Evolutionary conservation across 1,139 yeast genomes (phyloP).

Genomic region (Candida glucosophila): DNA sequence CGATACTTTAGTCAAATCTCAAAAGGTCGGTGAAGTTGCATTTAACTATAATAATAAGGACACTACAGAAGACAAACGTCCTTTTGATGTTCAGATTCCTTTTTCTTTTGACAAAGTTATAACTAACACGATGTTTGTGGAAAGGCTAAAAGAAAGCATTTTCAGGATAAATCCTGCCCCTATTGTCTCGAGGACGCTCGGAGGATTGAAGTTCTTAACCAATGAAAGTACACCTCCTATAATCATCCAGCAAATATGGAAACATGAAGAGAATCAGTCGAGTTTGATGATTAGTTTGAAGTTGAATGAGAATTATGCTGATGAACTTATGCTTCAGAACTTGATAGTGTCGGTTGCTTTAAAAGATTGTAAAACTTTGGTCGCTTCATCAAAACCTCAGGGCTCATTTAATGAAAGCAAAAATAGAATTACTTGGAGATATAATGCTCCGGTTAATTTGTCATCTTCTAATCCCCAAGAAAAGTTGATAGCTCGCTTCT

Average conservation of each 20-base stretch:
- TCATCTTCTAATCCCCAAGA: slow-evolving; percentile 33
- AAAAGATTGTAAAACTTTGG: slow-evolving; percentile 37
- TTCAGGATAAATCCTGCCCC: slow-evolving; percentile 26
- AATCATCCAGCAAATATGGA: slow-evolving; percentile 76
- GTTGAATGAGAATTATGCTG: slow-evolving; percentile 43
- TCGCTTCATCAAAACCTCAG: slow-evolving; percentile 84
- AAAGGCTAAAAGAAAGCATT: slow-evolving; percentile 19
- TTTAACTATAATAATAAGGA: slow-evolving; percentile 47
- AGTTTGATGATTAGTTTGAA: slow-evolving; percentile 71
- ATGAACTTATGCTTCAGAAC: slow-evolving; percentile 42
- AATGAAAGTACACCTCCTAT: slow-evolving; percentile 47
- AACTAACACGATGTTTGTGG: slow-evolving; percentile 36
- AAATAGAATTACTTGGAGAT: slow-evolving; percentile 82
- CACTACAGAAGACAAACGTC: slow-evolving; percentile 11
- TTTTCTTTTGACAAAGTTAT: slow-evolving; percentile 24
- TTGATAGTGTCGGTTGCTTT: slow-evolving; percentile 63
- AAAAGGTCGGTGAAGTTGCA: slow-evolving; percentile 73
- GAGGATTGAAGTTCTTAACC: slow-evolving; percentile 62
- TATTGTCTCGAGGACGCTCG: slow-evolving; percentile 51
- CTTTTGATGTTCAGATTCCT: slow-evolving; percentile 22
- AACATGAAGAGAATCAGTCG: slow-evolving; percentile 75
- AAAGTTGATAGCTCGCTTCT: slow-evolving; percentile 62
- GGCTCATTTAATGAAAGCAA: slow-evolving; percentile 83
- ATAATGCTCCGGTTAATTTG: slow-evolving; percentile 40
- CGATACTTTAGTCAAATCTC: slow-evolving; percentile 49